A percentile compares a stretch with the other conserved stretches of the same genome.
Evolutionary conservation across 1,284 basidiomycete species (phyloP).

Genomic region (Pseudozyma pruni): DNA sequence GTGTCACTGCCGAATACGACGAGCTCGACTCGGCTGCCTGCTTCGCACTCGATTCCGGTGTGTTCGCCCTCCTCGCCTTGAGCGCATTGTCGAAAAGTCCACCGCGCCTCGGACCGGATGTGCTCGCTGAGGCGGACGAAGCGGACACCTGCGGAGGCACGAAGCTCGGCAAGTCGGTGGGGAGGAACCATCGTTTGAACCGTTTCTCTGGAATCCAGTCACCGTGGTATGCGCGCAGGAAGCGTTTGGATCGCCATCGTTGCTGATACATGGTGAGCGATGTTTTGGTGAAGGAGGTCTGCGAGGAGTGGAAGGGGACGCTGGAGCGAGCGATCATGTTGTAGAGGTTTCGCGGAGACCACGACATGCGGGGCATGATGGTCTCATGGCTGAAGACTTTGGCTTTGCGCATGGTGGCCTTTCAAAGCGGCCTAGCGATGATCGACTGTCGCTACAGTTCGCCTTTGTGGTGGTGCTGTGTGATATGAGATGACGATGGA

Average conservation of each 20-base stretch:
- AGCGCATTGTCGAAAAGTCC: conserved; percentile 39
- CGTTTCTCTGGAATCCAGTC: conserved; percentile 91
- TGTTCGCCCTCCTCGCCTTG: conserved; percentile 33
- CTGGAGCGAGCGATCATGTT: conserved; percentile 74
- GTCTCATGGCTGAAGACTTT: conserved; percentile 61
- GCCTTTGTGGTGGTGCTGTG: conserved; percentile 5
- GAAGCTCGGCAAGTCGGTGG: conserved; percentile 85
- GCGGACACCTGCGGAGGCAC: conserved; percentile 65
- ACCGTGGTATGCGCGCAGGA: conserved; percentile 93
- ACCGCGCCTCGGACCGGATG: conserved; percentile 26
- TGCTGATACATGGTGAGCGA: conserved; percentile 85
- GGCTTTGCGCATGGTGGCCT: conserved; percentile 61
- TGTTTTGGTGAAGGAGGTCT: conserved; percentile 75
- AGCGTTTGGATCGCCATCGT: conserved; percentile 88
- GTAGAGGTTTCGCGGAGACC: conserved; percentile 81
- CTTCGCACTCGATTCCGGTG: not conserved
- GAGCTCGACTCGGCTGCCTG: conserved; percentile 6
- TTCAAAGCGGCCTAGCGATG: too few species aligned
- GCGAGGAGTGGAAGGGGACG: conserved; percentile 62
- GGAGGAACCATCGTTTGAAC: conserved; percentile 96
- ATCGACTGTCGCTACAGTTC: too few species aligned
- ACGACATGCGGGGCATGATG: conserved; percentile 69
- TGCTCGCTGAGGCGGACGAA: conserved; percentile 26
- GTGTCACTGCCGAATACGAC: conserved; percentile 22
- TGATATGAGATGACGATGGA: conserved; percentile 3